phyloP scores from a whole-genome alignment of 345 rosid species.

The Cochlearia excelsa region DNA sequence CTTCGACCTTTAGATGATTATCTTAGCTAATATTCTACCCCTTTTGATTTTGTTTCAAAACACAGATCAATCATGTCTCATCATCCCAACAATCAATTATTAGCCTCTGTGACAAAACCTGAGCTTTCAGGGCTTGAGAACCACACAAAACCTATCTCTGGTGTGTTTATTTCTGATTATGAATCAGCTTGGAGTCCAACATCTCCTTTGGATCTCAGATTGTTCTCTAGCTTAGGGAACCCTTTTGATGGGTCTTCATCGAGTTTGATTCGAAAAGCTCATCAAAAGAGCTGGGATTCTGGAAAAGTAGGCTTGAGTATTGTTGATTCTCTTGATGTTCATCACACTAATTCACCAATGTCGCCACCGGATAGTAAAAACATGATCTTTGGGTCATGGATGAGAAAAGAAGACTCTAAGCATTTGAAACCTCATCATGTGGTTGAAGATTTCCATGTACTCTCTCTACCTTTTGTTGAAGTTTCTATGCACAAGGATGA shows the following conservation, averaged over 20 bases:
- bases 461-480: no score
- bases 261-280: slow-evolving; percentile 17
- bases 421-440: slow-evolving; percentile 36
- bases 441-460: slow-evolving; percentile 49
- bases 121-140: slow-evolving; percentile 33
- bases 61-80: slow-evolving; percentile 46
- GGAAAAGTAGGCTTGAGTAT: slow-evolving; percentile 81
- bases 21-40: slow-evolving; percentile 1
- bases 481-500: not conserved
- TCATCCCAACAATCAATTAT: slow-evolving; percentile 49
- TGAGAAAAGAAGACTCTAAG: slow-evolving; percentile 42
- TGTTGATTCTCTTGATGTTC: slow-evolving; percentile 59
- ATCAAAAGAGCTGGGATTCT: slow-evolving; percentile 70
- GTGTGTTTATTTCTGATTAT: slow-evolving; percentile 57
- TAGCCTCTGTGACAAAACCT: slow-evolving; percentile 36
- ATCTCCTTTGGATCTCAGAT: slow-evolving; percentile 76
- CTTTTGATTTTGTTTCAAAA: not conserved
- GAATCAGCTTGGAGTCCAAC: slow-evolving; percentile 86
- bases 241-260: slow-evolving; percentile 43
- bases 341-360: slow-evolving; percentile 23
- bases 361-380: slow-evolving; percentile 40
- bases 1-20: slow-evolving; percentile 5
- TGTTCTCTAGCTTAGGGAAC: slow-evolving; percentile 51
- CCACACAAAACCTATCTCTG: slow-evolving; percentile 41
- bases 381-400: slow-evolving; percentile 59